phyloP scores from a whole-genome alignment of 2,329 filamentous ascomycete genomes.

The Penicillium sp. region DNA sequence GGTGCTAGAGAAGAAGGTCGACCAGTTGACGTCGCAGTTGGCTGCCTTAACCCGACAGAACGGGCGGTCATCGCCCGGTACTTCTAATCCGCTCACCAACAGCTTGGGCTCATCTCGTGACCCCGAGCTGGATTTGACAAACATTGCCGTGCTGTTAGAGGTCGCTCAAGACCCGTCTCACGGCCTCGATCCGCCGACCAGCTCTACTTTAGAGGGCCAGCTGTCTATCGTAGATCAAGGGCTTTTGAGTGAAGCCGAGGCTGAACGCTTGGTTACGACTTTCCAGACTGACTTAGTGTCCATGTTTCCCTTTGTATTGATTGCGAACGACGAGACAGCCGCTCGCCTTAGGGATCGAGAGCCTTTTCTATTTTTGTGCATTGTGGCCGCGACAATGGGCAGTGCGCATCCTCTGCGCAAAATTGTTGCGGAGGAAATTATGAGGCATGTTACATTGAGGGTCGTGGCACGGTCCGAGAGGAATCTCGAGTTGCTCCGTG shows the following conservation, averaged over 20 bases:
- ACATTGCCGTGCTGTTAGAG: not conserved
- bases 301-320: not conserved
- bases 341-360: not conserved
- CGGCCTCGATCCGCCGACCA: not conserved
- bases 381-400: not conserved
- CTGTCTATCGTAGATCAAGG: not conserved
- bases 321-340: not conserved
- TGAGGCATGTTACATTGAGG: not conserved
- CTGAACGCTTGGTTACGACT: not conserved
- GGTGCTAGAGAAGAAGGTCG: not conserved
- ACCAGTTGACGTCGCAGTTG: not conserved
- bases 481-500: not conserved
- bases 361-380: not conserved
- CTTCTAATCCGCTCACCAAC: not conserved
- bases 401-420: not conserved
- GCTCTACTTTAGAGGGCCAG: not conserved
- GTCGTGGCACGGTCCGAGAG: not conserved
- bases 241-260: not conserved
- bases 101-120: not conserved
- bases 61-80: not conserved
- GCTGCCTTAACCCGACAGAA: not conserved
- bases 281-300: not conserved
- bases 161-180: not conserved
- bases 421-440: not conserved
- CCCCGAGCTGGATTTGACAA: not conserved